Evolutionary conservation across 2,329 filamentous ascomycete species (phyloP).

Genomic region (Rutstroemia sp.): DNA sequence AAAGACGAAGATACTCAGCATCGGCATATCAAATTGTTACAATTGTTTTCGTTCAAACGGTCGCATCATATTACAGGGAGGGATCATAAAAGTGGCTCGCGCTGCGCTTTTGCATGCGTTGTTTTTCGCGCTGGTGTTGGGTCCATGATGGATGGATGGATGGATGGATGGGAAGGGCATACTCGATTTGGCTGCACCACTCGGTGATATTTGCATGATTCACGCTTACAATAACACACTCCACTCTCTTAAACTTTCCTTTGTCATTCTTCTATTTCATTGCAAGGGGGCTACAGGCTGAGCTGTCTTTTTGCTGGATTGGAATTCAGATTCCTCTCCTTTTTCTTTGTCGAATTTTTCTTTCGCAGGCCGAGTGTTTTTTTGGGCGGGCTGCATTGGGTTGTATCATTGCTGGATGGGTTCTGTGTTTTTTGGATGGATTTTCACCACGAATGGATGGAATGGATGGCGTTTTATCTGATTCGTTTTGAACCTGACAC

Average conservation of each 20-base stretch:
- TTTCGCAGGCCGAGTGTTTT: background rate
- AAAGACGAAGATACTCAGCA: background rate
- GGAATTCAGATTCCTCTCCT: background rate
- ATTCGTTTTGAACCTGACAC: background rate
- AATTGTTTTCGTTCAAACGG: slow-evolving; percentile 3
- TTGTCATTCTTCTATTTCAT: background rate
- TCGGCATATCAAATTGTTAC: background rate
- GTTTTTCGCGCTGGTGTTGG: background rate
- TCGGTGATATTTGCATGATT: background rate
- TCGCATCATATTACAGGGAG: slow-evolving; percentile 25
- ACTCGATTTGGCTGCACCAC: background rate
- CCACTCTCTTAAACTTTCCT: background rate
- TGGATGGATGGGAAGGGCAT: background rate
- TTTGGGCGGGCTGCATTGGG: background rate
- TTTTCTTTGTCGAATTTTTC: too few relatives aligned
- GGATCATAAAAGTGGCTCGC: slow-evolving; percentile 30
- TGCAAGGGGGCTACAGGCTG: background rate
- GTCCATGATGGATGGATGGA: background rate
- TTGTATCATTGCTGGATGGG: background rate
- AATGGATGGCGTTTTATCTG: background rate
- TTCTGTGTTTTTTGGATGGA: background rate
- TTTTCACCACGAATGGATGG: background rate
- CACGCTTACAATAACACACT: background rate
- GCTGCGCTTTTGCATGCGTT: slow-evolving; percentile 20
- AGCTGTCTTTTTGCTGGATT: background rate